Evolutionary conservation across 2,329 filamentous ascomycete species (phyloP).

Genomic region (Venturia aucupariae): DNA sequence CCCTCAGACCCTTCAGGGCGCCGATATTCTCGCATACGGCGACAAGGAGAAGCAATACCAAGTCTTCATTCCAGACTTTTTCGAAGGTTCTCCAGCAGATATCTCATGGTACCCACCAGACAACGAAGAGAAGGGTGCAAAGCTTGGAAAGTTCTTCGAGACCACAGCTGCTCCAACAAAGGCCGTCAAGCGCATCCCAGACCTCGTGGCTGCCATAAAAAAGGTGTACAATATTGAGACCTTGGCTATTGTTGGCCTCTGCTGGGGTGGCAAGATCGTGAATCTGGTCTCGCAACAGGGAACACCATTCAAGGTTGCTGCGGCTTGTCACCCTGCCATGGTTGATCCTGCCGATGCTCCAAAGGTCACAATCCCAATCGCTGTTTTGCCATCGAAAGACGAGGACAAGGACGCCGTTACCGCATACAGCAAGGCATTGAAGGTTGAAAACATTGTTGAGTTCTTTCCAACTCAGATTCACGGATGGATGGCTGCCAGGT

Average conservation of each 20-base stretch:
- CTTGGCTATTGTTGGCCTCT: constrained; percentile 54
- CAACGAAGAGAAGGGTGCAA: constrained; percentile 50
- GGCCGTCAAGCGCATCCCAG: constrained; percentile 46
- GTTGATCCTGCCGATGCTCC: constrained; percentile 49
- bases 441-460: constrained; percentile 38
- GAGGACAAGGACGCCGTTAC: constrained; percentile 44
- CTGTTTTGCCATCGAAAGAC: constrained; percentile 48
- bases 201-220: constrained; percentile 46
- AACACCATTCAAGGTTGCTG: constrained; percentile 49
- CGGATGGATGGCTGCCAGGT: constrained; percentile 35
- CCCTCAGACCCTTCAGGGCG: constrained; percentile 52
- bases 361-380: constrained; percentile 46
- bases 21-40: constrained; percentile 50
- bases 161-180: constrained; percentile 49
- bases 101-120: constrained; percentile 53
- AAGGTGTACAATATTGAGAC: constrained; percentile 23
- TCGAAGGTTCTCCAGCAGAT: constrained; percentile 62
- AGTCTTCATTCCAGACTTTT: constrained; percentile 89
- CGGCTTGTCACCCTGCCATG: constrained; percentile 51
- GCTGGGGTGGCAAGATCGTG: constrained; percentile 50
- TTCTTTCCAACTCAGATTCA: constrained; percentile 41
- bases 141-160: constrained; percentile 51
- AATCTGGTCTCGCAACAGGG: constrained; percentile 42
- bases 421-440: constrained; percentile 40
- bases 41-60: constrained; percentile 66